These are phyloP conservation scores for Hypoxylon sp. DNA, from an alignment of 2,329 filamentous ascomycete genomes.

Conservation along the genomic window DNA sequence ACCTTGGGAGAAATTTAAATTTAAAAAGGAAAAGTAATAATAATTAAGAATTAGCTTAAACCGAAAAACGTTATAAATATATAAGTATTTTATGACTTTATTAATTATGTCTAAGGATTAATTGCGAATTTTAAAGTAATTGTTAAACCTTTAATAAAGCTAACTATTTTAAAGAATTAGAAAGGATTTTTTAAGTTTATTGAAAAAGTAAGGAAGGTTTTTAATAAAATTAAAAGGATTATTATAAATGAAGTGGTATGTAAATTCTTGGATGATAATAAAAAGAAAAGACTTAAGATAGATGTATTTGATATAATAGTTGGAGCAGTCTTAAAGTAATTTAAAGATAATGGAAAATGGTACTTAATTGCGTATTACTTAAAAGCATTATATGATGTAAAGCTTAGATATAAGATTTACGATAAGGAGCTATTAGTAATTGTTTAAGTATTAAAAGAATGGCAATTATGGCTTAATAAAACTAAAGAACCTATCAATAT, in stretches of 20 bases:
- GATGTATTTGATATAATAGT: not conserved
- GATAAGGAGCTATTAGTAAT: not conserved
- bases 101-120: constrained; percentile 1
- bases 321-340: not conserved
- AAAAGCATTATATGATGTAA: not conserved
- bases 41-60: too few relatives aligned
- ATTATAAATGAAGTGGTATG: not conserved
- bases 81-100: constrained; percentile 1
- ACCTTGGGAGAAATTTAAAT: too few relatives aligned
- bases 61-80: not conserved
- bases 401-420: not conserved
- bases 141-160: not conserved
- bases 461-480: not conserved
- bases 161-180: not conserved
- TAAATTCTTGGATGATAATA: not conserved
- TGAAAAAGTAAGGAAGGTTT: too few relatives aligned
- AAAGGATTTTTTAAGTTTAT: too few relatives aligned
- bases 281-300: not conserved
- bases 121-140: not conserved
- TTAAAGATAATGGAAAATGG: not conserved
- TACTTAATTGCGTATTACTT: not conserved
- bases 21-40: too few relatives aligned
- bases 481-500: not conserved
- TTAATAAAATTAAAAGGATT: not conserved
- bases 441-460: not conserved